Base-by-base conservation (phyloP, 352 stramenopile genomes). In the Phytophthora lateralis region DNA sequence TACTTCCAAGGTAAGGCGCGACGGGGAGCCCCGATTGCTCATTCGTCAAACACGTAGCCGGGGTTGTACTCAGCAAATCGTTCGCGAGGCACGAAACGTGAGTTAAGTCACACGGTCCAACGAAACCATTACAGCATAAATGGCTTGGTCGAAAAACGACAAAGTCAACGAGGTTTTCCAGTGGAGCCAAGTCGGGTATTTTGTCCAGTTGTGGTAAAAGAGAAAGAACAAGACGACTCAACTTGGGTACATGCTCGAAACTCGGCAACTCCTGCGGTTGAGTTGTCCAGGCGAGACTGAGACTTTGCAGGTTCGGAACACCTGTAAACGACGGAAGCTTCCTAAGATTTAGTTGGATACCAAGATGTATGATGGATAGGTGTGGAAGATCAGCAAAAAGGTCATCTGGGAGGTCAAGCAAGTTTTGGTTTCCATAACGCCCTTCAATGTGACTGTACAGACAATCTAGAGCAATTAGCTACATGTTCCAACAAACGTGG, bases 121-220 rank as follows among this genome's bases (percentile, higher is more conserved):
- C 6, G 21, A 60, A 60, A 2, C 53, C 53, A 32, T 60, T 60
- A 32, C 53, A 60, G 15, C 53, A 60, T 2, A 59, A 7, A 10
- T 18, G 38, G 32, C 27, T 47, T 10, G 24, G 51, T n/a, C 51
- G 26, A 32, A n/a, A 39, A n/a, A 60, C 46, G 3, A 34, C 35
- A 5, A 60, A 30, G 14, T 51, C 29, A 12, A 46, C 42, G 6
- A 60, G 53, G 18, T 60, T 53, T 30, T 21, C 2, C 10, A 60
- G 43, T 4, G 42, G 30, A 15, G 43, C 42, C 21, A 60, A 20
- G n/a, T 60, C 53, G 9, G 53, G 52, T 15, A 60, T 32, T 26
- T 9, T 17, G 6, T 47, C 20, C 12, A 60, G 10, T 15, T 6
- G 18, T 17, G 43, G 43, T 32, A 60, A 1, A 11, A 43, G 2